A percentile compares a stretch with the other conserved stretches of the same genome.
These are phyloP conservation scores for Cercophora sp. DNA, from an alignment of 495 filamentous ascomycete genomes.

Conservation along the genomic window DNA sequence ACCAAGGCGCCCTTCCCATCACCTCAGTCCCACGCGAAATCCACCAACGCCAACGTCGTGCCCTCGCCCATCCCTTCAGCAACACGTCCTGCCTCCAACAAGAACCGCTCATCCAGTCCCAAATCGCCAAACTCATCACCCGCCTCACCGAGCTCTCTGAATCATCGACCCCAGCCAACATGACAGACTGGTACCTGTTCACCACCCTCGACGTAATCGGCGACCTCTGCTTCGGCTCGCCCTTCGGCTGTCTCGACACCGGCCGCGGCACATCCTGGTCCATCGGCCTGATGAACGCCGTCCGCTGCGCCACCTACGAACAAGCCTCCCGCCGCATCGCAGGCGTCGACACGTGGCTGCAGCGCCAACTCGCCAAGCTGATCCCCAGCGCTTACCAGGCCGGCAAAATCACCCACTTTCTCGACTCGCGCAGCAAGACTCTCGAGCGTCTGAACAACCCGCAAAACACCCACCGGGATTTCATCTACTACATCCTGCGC, in stretches of 20 bases:
- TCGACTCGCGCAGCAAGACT: constrained; percentile 17
- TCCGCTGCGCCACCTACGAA: constrained; percentile 13
- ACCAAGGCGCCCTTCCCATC: constrained; percentile 10
- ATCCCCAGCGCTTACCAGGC: constrained; percentile 12
- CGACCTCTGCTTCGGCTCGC: constrained; percentile 54
- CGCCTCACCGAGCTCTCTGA: constrained; percentile 10
- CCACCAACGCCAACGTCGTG: constrained; percentile 49
- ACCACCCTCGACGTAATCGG: constrained; percentile 60
- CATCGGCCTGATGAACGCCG: constrained; percentile 11
- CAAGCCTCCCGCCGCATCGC: constrained; percentile 22
- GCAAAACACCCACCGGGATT: constrained; percentile 20
- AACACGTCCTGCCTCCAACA: constrained; percentile 38
- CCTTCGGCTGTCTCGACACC: constrained; percentile 52
- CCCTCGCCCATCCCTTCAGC: constrained; percentile 47
- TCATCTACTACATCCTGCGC: constrained; percentile 22
- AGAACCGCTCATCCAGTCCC: constrained; percentile 40
- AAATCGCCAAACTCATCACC: constrained; percentile 26
- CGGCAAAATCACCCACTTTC: constrained; percentile 17
- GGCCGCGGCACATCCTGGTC: constrained; percentile 23
- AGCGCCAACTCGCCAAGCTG: constrained; percentile 8
- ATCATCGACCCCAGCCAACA: constrained; percentile 29
- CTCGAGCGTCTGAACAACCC: constrained; percentile 14
- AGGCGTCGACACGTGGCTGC: constrained; percentile 21
- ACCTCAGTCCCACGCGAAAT: constrained; percentile 16
- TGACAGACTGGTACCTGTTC: constrained; percentile 48